Evolutionary conservation across 1,284 basidiomycete genomes (phyloP).

Genomic region (Anthracocystis panici-leucophaei): DNA sequence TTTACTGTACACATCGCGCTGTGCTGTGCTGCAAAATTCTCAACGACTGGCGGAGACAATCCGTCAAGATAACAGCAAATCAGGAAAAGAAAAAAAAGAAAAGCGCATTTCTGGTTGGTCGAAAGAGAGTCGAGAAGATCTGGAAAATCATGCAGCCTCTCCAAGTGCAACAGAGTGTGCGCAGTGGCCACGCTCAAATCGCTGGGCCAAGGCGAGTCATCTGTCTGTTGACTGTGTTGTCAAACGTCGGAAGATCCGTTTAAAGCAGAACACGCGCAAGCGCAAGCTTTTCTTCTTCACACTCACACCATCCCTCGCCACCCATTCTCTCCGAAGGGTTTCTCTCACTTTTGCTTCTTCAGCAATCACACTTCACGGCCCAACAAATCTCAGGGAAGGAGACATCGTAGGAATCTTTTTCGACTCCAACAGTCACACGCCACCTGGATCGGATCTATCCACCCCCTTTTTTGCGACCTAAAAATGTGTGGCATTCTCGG

Average conservation of each 20-base stretch:
- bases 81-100: background rate
- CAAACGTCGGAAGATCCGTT: conserved; percentile 9
- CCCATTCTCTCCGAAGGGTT: background rate
- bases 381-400: background rate
- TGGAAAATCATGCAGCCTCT: background rate
- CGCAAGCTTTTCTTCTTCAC: background rate
- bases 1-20: no score
- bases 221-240: no score
- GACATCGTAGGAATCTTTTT: background rate
- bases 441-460: background rate
- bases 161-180: background rate
- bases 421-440: background rate
- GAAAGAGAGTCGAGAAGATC: conserved; percentile 5
- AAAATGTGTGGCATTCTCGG: conserved; percentile 68
- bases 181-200: background rate
- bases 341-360: background rate
- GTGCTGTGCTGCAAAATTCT: no score
- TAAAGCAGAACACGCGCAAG: background rate
- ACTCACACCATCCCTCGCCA: background rate
- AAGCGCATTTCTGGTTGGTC: conserved; percentile 6
- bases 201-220: background rate
- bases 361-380: background rate
- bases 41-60: background rate
- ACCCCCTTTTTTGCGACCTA: background rate
- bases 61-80: background rate